Conservation (phyloP, 139 green algal species). For the Cymbomonas tetramitiformis region DNA sequence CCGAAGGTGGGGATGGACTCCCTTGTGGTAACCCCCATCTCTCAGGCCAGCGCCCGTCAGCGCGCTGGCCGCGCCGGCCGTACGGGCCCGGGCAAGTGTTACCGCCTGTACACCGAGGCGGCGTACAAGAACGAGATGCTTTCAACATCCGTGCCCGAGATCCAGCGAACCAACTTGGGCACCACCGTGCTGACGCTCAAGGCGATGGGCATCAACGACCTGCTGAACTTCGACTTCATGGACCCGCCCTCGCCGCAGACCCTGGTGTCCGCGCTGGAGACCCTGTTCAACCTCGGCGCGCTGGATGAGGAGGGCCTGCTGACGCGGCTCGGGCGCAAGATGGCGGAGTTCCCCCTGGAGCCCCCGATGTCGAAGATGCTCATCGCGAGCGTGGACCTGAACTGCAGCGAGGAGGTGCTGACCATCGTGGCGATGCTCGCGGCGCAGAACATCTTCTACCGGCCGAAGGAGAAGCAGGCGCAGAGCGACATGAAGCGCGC, state of each 20-base stretch:
- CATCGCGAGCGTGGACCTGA: slow-evolving; percentile 86
- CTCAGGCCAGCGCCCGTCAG: slow-evolving; percentile 73
- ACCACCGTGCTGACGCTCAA: slow-evolving; percentile 36
- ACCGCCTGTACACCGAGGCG: slow-evolving; percentile 82
- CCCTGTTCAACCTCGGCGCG: slow-evolving; percentile 90
- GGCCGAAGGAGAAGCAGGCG: slow-evolving; percentile 48
- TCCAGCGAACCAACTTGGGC: slow-evolving; percentile 38
- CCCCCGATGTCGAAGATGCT: slow-evolving; percentile 90
- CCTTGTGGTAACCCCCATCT: slow-evolving; percentile 79
- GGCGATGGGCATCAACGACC: slow-evolving; percentile 92
- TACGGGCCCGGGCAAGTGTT: slow-evolving; percentile 77
- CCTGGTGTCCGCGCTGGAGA: slow-evolving; percentile 62
- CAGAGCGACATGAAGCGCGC: slow-evolving; percentile 83
- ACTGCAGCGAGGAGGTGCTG: slow-evolving; percentile 90
- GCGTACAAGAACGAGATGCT: slow-evolving; percentile 59
- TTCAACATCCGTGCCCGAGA: slow-evolving; percentile 34
- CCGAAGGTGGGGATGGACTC: slow-evolving; percentile 94
- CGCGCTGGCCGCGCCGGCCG: slow-evolving; percentile 68
- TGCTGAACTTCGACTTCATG: slow-evolving; percentile 98
- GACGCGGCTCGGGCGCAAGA: slow-evolving; percentile 87
- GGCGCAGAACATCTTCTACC: slow-evolving; percentile 82
- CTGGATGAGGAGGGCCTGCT: slow-evolving; percentile 89
- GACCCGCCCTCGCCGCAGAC: slow-evolving; percentile 66
- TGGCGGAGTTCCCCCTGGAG: slow-evolving; percentile 97
- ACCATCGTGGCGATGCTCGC: slow-evolving; percentile 90